A percentile compares a stretch with the other conserved stretches of the same genome.
Conservation (phyloP, 306 rosid species). For the Vigna mungo region DNA sequence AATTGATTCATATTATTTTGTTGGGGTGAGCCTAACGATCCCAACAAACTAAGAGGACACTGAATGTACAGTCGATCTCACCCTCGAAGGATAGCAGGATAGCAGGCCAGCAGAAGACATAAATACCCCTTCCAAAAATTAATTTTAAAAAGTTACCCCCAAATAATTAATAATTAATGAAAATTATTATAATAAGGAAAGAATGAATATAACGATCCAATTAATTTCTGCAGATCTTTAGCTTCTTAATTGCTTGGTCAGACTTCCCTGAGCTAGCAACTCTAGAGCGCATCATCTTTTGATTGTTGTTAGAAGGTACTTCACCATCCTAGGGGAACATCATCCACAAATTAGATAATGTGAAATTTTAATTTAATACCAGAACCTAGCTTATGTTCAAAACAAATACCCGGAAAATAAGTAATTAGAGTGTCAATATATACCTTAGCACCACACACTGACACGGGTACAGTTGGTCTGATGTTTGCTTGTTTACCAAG, state of each 20-base stretch:
- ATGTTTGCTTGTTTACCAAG: slow-evolving; percentile 72
- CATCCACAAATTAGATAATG: slow-evolving; percentile 40
- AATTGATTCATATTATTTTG: slow-evolving; percentile 53
- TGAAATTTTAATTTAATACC: slow-evolving; percentile 26
- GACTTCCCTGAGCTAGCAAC: slow-evolving; percentile 60
- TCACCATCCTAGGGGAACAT: slow-evolving; percentile 63
- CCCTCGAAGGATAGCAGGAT: slow-evolving; percentile 43
- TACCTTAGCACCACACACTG: slow-evolving; percentile 68
- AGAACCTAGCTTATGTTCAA: neutral
- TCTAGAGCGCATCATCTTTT: slow-evolving; percentile 55
- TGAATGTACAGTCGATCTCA: slow-evolving; percentile 72
- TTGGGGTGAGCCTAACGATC: slow-evolving; percentile 56
- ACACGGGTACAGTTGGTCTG: slow-evolving; percentile 51
- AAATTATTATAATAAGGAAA: slow-evolving; percentile 50
- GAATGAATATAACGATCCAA: slow-evolving; percentile 49
- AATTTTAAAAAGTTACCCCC: slow-evolving; percentile 46
- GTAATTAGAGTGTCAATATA: slow-evolving; percentile 12
- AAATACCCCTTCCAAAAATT: slow-evolving; percentile 56
- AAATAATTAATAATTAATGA: slow-evolving; percentile 77
- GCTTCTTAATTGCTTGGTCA: slow-evolving; percentile 74
- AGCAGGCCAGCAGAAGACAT: slow-evolving; percentile 54
- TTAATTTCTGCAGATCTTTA: slow-evolving; percentile 72
- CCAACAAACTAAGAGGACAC: slow-evolving; percentile 61
- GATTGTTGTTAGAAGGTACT: slow-evolving; percentile 53
- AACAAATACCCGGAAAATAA: slow-evolving; percentile 5